Conservation (phyloP, 2,329 filamentous ascomycete genomes). For the Neonectria magnoliae region DNA sequence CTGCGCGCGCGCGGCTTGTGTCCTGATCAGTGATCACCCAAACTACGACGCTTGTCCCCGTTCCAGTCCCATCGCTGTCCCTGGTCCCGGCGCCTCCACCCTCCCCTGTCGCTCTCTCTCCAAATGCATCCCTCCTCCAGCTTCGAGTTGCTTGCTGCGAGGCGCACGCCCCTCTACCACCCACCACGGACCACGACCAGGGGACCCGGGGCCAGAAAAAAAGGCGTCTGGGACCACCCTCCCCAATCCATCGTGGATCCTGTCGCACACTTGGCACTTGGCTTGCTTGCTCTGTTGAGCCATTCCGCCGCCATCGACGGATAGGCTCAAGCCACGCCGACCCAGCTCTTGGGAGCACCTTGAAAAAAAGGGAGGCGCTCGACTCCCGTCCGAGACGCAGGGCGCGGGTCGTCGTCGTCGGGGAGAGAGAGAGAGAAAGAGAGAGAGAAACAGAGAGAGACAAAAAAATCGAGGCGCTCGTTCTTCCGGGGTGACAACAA, state of each 20-base stretch:
- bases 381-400: slow-evolving; percentile 39
- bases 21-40: slow-evolving; percentile 3
- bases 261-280: slow-evolving; percentile 16
- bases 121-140: slow-evolving; percentile 8
- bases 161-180: slow-evolving; percentile 27
- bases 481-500: slow-evolving; percentile 32
- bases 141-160: slow-evolving; percentile 6
- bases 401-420: slow-evolving; percentile 22
- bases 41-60: slow-evolving; percentile 3
- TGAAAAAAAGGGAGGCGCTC: slow-evolving; percentile 40
- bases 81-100: slow-evolving; percentile 3
- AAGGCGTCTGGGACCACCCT: slow-evolving; percentile 14
- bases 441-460: not conserved
- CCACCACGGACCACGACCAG: not conserved
- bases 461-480: not conserved
- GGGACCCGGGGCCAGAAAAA: not conserved
- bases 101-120: slow-evolving; percentile 25
- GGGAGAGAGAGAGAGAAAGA: not conserved
- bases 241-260: slow-evolving; percentile 35
- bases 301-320: slow-evolving; percentile 47
- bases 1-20: not conserved
- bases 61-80: too few relatives aligned
- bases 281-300: slow-evolving; percentile 35
- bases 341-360: slow-evolving; percentile 45
- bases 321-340: slow-evolving; percentile 48